Evolutionary conservation across 805 yeast species (phyloP), one percentile per base, ranked within the genome.

Genomic region (Hemisphaericaspora nanyangensis): DNA sequence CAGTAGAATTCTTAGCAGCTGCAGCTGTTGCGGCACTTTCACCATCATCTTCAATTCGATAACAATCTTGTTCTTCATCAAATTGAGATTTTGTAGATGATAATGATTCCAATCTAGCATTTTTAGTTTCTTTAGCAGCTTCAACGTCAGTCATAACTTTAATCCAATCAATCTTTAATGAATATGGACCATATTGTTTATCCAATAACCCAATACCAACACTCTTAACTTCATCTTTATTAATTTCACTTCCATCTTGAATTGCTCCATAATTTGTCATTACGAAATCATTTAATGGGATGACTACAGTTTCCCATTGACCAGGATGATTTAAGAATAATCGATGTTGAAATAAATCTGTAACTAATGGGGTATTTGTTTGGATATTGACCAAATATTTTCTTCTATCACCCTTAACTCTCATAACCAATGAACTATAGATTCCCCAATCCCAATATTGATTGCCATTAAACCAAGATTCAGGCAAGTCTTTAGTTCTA

Each of bases 281-380:
- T 37, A 87, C 89, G 60, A 87, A 85, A 54, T 83, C 89, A 47
- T 79, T 75, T 36, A 87, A 65, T 32, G 93, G 88, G 25, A 87
- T 79, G 20, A 82, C 76, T 11, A 86, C 88, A 1, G 88, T 82
- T 55, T 87, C 93, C 95, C 95, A 86, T 45, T 78, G 70, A 2
- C 88, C 86, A 4, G 86, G 87, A 29, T 68, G 74, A 48, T 78
- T 76, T 47, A 84, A 62, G 50, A 85, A 87, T 46, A 87, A 65
- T 17, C 95, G 62, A 58, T 87, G 95, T 60, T 87, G 95, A 60
- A 79, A 87, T 46, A 87, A 64, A 59, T 87, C 95, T 2, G 91
- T 82, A 6, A 79, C 74, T 43, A 83, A 74, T 24, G 90, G 82
- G 1, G 88, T 78, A 52, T 85, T 87, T 10, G 91, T 82, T 63